Percentiles rank a stretch among this genome's conserved stretches.
Conservation (phyloP, 768 basidiomycete species). For the Termitomyces sp. region DNA sequence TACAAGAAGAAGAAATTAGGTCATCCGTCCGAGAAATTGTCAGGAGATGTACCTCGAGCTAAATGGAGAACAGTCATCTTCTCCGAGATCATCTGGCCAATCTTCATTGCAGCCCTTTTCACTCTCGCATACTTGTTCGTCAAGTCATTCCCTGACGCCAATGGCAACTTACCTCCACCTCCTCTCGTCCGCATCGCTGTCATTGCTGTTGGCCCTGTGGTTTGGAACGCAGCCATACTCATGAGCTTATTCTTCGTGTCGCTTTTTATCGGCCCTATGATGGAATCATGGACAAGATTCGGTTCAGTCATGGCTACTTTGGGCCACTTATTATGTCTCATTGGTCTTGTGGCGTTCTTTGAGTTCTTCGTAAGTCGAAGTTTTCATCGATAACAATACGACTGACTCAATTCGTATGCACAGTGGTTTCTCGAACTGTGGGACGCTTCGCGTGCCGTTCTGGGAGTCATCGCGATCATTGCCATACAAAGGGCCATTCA, state of each 20-base stretch:
- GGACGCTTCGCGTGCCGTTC: constrained; percentile 94
- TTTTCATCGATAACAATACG: constrained; percentile 7
- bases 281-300: constrained; percentile 81
- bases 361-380: constrained; percentile 89
- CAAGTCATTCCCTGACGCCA: constrained; percentile 75
- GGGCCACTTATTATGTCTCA: constrained; percentile 75
- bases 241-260: constrained; percentile 84
- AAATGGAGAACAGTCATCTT: constrained; percentile 79
- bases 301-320: constrained; percentile 89
- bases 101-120: constrained; percentile 72
- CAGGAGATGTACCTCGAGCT: constrained; percentile 90
- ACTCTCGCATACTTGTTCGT: constrained; percentile 87
- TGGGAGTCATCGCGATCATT: constrained; percentile 86
- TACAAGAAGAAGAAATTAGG: constrained; percentile 99
- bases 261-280: constrained; percentile 88
- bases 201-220: constrained; percentile 87
- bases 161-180: constrained; percentile 65
- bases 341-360: constrained; percentile 87
- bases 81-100: constrained; percentile 78
- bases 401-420: constrained; percentile 15
- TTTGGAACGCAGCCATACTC: constrained; percentile 90
- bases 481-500: constrained; percentile 89
- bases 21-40: constrained; percentile 95
- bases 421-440: constrained; percentile 97
- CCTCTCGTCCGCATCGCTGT: constrained; percentile 86